Conservation (phyloP, 1,284 basidiomycete genomes). For the Papiliotrema laurentii region DNA sequence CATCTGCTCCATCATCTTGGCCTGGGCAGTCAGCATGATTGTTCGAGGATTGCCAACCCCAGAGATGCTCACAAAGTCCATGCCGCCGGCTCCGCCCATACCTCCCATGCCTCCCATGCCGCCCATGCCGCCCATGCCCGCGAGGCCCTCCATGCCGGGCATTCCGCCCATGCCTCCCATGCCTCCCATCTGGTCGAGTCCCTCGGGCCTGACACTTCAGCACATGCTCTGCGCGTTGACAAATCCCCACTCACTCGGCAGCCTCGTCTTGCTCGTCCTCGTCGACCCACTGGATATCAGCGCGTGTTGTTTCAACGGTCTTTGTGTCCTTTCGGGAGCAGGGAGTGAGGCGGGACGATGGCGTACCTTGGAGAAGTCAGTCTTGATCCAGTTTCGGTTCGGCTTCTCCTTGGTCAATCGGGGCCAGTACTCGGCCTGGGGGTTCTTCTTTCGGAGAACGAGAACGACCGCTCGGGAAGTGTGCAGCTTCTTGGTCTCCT, state of each 20-base stretch:
- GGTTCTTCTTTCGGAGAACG: constrained; percentile 74
- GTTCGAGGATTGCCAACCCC: too few relatives aligned
- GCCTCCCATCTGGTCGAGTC: constrained; percentile 13
- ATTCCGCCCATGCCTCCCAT: constrained; percentile 44
- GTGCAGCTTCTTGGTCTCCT: constrained; percentile 63
- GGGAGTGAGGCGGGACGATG: not conserved
- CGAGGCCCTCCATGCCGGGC: constrained; percentile 31
- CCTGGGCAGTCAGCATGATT: constrained; percentile 8
- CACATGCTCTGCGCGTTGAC: not conserved
- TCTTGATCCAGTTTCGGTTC: constrained; percentile 75
- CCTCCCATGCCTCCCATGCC: constrained; percentile 49
- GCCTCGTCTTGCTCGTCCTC: constrained; percentile 86
- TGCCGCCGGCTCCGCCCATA: constrained; percentile 49
- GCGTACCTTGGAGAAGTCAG: constrained; percentile 72
- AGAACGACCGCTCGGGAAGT: constrained; percentile 63
- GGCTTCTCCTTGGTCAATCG: constrained; percentile 81
- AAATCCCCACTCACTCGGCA: constrained; percentile 33
- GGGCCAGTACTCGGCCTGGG: constrained; percentile 76
- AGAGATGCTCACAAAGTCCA: constrained; percentile 40
- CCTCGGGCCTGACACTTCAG: not conserved
- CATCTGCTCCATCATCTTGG: constrained; percentile 48
- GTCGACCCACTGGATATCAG: constrained; percentile 64
- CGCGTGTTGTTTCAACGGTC: too few relatives aligned
- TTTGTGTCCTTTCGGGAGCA: not conserved
- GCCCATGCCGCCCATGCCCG: constrained; percentile 44